Evolutionary conservation across 2,329 filamentous ascomycete species (phyloP), one percentile per base, ranked within the genome.

Genomic region (Cercospora sp.): DNA sequence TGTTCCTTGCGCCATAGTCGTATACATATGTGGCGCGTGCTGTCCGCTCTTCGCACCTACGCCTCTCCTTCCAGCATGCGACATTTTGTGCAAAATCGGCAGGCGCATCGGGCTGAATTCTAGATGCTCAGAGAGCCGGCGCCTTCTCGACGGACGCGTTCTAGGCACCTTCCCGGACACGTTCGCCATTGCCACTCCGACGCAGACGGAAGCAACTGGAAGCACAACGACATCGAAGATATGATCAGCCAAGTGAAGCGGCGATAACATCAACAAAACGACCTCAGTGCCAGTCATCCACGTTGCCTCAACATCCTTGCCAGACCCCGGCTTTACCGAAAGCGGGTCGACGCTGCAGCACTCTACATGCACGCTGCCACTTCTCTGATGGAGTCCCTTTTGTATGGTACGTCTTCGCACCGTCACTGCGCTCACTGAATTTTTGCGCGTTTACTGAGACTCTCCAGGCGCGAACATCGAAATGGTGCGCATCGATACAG

Each of bases 401-500:
- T 66, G 5, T 66, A 66, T 51, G 64, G 64, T 61, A 61, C 59
- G 57, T 59, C 60, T 63, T 12, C 30, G 48, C 20, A 12, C 2
- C 16, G 18, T 42, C 48, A 16, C 12, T 8, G 48, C 48, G 48
- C 48, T 53, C 20, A 26, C 45, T 33, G n/a, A 18, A 45, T 51
- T n/a, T 31, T 48, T 8, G n/a, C 33, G n/a, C 26, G 20, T 1
- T 20, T n/a, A 7, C 55, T 60, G 26, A 59, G 7, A 36, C 28
- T 31, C 26, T 30, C 26, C 42, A 69, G 70, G 70, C 23, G 67
- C 69, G 58, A 69, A 68, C 59, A 60, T 69, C 23, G 70, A 72
- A 53, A 72, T 71, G 70, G 67, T 72, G 42, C 64, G 67, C n/a
- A 74, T 76, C 64, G 73, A 77, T 23, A 68, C 71, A n/a, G 64